Conservation (phyloP, 306 rosid species). For the Senna tora region DNA sequence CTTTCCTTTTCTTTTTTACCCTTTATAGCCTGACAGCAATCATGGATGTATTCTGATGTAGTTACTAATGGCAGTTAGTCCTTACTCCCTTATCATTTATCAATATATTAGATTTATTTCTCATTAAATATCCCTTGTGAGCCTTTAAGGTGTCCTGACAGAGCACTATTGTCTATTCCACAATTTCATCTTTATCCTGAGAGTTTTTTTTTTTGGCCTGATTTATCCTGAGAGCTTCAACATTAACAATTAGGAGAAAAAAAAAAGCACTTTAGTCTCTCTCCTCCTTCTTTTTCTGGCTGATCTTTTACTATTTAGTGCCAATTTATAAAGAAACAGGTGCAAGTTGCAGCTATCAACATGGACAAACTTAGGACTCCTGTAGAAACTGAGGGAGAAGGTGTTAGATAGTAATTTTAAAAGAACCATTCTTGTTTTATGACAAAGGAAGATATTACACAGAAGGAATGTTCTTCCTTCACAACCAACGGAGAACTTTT, state of each 20-base stretch:
- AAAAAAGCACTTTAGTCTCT: slow-evolving; percentile 4
- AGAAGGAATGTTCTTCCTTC: slow-evolving; percentile 6
- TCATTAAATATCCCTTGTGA: not conserved
- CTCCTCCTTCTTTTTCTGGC: not conserved
- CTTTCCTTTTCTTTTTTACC: not conserved
- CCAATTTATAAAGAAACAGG: slow-evolving; percentile 21
- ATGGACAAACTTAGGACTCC: slow-evolving; percentile 8
- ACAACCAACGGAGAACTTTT: slow-evolving; percentile 3
- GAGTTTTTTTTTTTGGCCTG: no score
- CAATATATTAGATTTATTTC: not conserved
- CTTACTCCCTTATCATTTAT: not conserved
- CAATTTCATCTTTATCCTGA: no score
- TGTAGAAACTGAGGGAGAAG: slow-evolving; percentile 17
- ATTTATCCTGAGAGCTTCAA: no score
- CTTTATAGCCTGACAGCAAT: not conserved
- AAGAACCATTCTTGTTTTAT: slow-evolving; percentile 6
- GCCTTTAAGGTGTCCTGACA: not conserved
- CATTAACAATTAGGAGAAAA: not conserved
- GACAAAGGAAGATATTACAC: not conserved
- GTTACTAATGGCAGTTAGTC: not conserved
- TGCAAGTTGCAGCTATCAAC: slow-evolving; percentile 3
- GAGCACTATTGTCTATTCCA: no score
- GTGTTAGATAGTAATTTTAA: not conserved
- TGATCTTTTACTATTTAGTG: not conserved
- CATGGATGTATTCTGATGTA: not conserved